Conservation (phyloP, 108 stramenopile species). For the Thalassiosira profunda region DNA sequence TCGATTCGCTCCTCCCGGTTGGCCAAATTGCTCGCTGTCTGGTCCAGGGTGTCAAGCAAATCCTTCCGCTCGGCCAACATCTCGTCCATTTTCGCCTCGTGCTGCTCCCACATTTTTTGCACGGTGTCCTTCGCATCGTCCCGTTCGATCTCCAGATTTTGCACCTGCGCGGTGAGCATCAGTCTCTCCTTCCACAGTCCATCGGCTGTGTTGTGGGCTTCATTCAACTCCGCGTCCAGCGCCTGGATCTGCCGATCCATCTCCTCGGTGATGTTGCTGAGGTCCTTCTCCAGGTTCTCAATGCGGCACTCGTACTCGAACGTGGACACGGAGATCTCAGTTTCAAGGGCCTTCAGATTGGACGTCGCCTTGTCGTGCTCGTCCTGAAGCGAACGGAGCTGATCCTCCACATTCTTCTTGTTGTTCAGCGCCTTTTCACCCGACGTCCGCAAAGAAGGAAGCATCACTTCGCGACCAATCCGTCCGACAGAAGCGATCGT, state of each 20-base stretch:
- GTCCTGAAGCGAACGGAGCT: slow-evolving; percentile 27
- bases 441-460: no score
- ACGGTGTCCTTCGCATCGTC: slow-evolving; percentile 46
- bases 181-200: slow-evolving; percentile 32
- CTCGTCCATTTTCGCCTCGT: slow-evolving; percentile 32
- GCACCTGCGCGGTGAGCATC: slow-evolving; percentile 23
- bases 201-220: slow-evolving; percentile 33
- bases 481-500: no score
- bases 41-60: slow-evolving; percentile 28
- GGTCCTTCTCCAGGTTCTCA: slow-evolving; percentile 45
- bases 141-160: slow-evolving; percentile 37
- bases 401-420: slow-evolving; percentile 42
- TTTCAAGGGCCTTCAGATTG: slow-evolving; percentile 23
- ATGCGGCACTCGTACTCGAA: slow-evolving; percentile 46
- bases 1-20: slow-evolving; percentile 24
- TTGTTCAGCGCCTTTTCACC: no score
- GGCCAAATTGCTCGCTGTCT: slow-evolving; percentile 29
- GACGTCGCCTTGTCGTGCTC: slow-evolving; percentile 21
- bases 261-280: slow-evolving; percentile 25
- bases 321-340: slow-evolving; percentile 43
- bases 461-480: no score
- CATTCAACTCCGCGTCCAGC: slow-evolving; percentile 40
- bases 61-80: slow-evolving; percentile 44
- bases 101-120: slow-evolving; percentile 40
- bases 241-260: slow-evolving; percentile 44